phyloP scores from a whole-genome alignment of 129 eudicot species.

The Dittrichia graveolens region DNA sequence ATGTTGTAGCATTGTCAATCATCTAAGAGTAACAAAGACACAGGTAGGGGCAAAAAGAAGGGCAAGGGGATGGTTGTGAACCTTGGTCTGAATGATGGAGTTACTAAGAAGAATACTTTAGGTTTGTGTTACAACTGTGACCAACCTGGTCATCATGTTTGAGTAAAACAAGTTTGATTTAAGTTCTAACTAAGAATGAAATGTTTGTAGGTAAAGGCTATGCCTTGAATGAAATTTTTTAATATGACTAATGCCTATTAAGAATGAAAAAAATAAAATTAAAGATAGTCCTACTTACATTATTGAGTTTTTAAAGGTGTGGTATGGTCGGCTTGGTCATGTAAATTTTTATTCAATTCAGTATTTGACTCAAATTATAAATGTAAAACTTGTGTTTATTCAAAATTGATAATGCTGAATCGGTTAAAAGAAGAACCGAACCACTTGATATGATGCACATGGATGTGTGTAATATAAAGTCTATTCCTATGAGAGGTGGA shows the following conservation, averaged over 20 bases:
- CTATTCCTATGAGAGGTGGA: background rate
- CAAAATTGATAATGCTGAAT: too few species aligned
- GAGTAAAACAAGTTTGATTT: background rate
- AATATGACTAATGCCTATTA: background rate
- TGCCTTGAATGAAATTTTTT: background rate
- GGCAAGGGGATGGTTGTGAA: background rate
- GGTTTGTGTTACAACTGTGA: background rate
- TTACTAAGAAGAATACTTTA: background rate
- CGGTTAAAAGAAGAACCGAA: background rate
- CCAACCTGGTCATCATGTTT: background rate
- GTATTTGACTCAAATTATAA: background rate
- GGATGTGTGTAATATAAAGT: background rate
- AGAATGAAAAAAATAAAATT: background rate
- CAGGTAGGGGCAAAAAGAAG: background rate
- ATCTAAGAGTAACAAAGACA: background rate
- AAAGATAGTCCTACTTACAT: background rate
- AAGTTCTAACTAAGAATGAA: background rate
- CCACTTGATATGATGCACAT: background rate
- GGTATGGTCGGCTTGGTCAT: background rate
- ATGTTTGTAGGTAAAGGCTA: background rate
- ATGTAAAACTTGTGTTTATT: background rate
- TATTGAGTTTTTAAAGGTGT: background rate
- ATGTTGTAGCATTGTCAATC: background rate
- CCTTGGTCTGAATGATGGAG: background rate
- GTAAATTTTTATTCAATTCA: background rate